Evolutionary conservation across 495 filamentous ascomycete species (phyloP).

Genomic region (Neurospora sp.): DNA sequence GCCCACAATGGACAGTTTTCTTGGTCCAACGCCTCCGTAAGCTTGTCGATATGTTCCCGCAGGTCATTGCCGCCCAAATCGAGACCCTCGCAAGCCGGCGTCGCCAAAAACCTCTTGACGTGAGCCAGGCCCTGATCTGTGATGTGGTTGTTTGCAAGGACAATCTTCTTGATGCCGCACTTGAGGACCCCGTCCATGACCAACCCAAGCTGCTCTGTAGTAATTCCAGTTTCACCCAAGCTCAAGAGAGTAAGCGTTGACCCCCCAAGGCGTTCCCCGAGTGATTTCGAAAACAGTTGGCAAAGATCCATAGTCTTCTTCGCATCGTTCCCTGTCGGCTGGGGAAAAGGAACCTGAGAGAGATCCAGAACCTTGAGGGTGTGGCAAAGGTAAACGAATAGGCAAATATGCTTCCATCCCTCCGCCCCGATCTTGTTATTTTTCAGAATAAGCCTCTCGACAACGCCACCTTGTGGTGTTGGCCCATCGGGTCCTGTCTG

Average conservation of each 20-base stretch:
- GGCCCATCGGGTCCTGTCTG: conserved; percentile 23
- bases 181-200: conserved; percentile 68
- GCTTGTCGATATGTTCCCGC: conserved; percentile 53
- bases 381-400: conserved; percentile 83
- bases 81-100: conserved; percentile 72
- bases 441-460: conserved; percentile 85
- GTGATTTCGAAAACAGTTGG: conserved; percentile 55
- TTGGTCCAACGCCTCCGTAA: conserved; percentile 53
- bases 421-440: conserved; percentile 79
- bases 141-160: conserved; percentile 72
- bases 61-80: conserved; percentile 89
- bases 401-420: conserved; percentile 83
- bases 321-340: conserved; percentile 8
- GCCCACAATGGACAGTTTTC: conserved; percentile 59
- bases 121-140: conserved; percentile 63
- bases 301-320: conserved; percentile 20
- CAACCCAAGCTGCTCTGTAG: conserved; percentile 53
- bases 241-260: conserved; percentile 73
- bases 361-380: conserved; percentile 81
- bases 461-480: conserved; percentile 48
- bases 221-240: conserved; percentile 67
- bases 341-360: conserved; percentile 75
- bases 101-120: conserved; percentile 61
- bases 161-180: conserved; percentile 64
- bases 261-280: conserved; percentile 66